Base-by-base conservation (phyloP, 2,329 filamentous ascomycete genomes). In the Penicillium hesseltinei region DNA sequence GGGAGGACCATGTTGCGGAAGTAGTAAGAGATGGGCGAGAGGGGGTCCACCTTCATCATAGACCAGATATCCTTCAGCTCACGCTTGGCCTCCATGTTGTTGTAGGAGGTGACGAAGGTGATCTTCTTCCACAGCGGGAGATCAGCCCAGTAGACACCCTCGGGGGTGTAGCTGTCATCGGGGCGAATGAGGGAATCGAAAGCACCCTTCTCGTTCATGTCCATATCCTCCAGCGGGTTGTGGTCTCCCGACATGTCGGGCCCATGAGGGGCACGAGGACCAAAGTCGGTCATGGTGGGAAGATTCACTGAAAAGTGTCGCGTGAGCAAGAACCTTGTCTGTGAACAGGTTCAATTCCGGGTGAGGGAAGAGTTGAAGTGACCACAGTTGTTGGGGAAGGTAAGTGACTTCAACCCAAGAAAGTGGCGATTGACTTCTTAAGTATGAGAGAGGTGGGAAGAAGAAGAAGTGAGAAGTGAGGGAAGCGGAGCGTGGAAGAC, bases 61-160 rank as follows among this genome's bases (percentile, higher is more conserved):
- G 75, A 64, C 79, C 90, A 89, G 63, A 94, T 87, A 36, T 78
- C 77, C 23, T 67, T 70, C 40, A 89, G 78, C 77, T 97, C 93
- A 53, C 82, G 80, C 64, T 78, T 81, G 51, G 88, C 80, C 74
- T 96, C 92, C 44, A 80, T 78, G 58, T 80, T 80, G 75, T 97
- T 88, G 72, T 92, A 86, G 57, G 84, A 82, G 72, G 78, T 81
- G 70, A 96, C 88, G 71, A 97, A 97, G 62, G 81, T 80, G 69
- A 90, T 72, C 61, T 90, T 87, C 78, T 93, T 77, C 59, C 75
- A 67, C 50, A 91, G 70, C 21, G 88, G 86, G 67, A 97, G 80
- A 72, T 97, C 93, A 35, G 92, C 93, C 92, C 92, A 97, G 83
- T 97, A 97, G 64, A 85, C 83, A 60, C 93, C 93, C 21, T 92